Conservation (phyloP, 495 filamentous ascomycete genomes). For the Aspergillus homomorphus region DNA sequence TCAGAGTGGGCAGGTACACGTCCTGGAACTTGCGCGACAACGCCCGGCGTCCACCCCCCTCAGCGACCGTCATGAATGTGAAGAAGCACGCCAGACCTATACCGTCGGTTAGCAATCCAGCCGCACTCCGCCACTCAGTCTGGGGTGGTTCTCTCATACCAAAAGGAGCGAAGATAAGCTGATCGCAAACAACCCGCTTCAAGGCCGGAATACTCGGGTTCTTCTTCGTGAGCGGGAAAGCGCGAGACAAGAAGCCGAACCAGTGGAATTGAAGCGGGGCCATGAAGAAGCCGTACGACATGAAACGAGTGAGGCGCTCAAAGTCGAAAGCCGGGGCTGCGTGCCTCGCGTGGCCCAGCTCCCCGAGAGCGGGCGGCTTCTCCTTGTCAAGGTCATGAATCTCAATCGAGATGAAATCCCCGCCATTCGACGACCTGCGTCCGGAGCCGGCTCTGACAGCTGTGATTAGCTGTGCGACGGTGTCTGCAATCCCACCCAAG, state of each 20-base stretch:
- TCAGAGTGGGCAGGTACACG: slow-evolving; percentile 88
- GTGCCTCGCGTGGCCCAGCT: slow-evolving; percentile 63
- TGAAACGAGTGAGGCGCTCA: slow-evolving; percentile 87
- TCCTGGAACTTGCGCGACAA: slow-evolving; percentile 84
- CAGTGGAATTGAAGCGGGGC: slow-evolving; percentile 95
- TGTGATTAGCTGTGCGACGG: slow-evolving; percentile 90
- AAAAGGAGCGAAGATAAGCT: slow-evolving; percentile 91
- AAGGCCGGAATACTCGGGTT: slow-evolving; percentile 71
- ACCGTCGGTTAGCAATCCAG: slow-evolving; percentile 14
- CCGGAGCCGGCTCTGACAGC: slow-evolving; percentile 66
- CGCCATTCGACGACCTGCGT: slow-evolving; percentile 56
- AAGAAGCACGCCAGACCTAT: slow-evolving; percentile 87
- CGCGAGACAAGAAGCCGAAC: slow-evolving; percentile 81
- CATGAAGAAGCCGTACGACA: slow-evolving; percentile 94
- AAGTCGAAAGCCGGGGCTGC: slow-evolving; percentile 89
- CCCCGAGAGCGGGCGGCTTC: slow-evolving; percentile 63
- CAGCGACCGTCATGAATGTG: slow-evolving; percentile 92
- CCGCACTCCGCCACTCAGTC: background rate
- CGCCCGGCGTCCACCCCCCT: slow-evolving; percentile 82
- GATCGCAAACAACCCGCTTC: slow-evolving; percentile 89
- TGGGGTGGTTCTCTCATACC: slow-evolving; percentile 47
- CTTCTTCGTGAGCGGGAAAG: slow-evolving; percentile 80
- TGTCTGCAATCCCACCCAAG: slow-evolving; percentile 90
- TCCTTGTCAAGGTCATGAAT: slow-evolving; percentile 87
- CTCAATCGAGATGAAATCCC: slow-evolving; percentile 80